A percentile compares a stretch with the other conserved stretches of the same genome.
Evolutionary conservation across 129 eudicot genomes (phyloP).

Genomic region (Glebionis coronaria): DNA sequence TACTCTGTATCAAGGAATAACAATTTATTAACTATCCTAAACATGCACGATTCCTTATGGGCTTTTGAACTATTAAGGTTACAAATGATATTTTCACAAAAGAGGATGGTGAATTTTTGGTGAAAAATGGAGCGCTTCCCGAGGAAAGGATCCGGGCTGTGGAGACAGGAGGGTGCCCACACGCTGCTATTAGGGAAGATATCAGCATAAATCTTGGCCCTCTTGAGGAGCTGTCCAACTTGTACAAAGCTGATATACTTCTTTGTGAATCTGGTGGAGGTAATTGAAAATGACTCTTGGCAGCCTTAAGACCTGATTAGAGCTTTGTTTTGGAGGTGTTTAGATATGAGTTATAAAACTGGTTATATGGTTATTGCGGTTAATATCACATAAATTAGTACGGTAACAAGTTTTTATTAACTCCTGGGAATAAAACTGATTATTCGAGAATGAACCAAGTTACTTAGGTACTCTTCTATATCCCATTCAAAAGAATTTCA

Average conservation of each 20-base stretch:
- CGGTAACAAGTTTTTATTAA: too few species aligned
- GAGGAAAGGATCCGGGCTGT: constrained; percentile 97
- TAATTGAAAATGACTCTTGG: constrained; percentile 19
- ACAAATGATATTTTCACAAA: constrained; percentile 26
- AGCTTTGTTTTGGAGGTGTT: not conserved
- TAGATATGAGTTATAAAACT: too few species aligned
- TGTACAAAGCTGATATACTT: constrained; percentile 84
- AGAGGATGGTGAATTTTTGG: constrained; percentile 96
- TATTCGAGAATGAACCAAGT: too few species aligned
- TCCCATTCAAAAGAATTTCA: too few species aligned
- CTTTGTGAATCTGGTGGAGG: constrained; percentile 99
- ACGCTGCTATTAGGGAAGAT: constrained; percentile 97
- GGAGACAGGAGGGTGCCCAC: constrained; percentile 99
- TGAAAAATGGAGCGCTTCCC: constrained; percentile 94
- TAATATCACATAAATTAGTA: too few species aligned
- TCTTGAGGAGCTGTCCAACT: constrained; percentile 90
- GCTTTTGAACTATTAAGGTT: not conserved
- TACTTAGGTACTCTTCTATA: too few species aligned
- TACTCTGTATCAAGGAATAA: not conserved
- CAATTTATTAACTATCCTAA: not conserved
- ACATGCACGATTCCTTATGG: too few species aligned
- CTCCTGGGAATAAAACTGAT: too few species aligned
- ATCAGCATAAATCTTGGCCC: constrained; percentile 98
- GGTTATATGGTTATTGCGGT: too few species aligned
- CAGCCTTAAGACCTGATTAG: not conserved